Evolutionary conservation across 331 rosid species (phyloP).

Genomic region (Acacia concinna): DNA sequence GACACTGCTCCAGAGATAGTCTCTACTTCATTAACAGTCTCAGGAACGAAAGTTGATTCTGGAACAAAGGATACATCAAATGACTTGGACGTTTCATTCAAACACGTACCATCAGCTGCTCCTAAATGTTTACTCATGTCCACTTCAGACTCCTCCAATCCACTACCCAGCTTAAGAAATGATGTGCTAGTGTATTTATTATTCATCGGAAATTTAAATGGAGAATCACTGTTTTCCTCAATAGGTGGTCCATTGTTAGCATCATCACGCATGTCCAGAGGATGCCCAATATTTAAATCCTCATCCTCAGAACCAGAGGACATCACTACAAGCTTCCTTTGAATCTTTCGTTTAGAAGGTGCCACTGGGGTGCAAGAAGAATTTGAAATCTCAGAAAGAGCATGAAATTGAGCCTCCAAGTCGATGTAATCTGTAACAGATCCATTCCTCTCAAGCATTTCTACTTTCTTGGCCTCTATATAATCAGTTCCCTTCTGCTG

Average conservation of each 20-base stretch:
- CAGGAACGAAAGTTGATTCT: conserved; percentile 32
- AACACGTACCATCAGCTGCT: conserved; percentile 24
- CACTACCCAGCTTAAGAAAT: conserved; percentile 40
- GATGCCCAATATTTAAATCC: conserved; percentile 30
- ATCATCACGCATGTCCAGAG: conserved; percentile 32
- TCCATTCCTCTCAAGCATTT: conserved; percentile 78
- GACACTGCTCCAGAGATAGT: conserved; percentile 14
- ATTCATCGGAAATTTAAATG: conserved; percentile 35
- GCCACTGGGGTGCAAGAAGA: conserved; percentile 50
- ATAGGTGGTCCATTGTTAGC: conserved; percentile 33
- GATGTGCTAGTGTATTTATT: conserved; percentile 38
- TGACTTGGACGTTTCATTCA: conserved; percentile 31
- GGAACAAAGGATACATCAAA: conserved; percentile 33
- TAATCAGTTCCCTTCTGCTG: conserved; percentile 38
- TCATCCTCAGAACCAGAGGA: conserved; percentile 95
- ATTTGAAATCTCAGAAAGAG: conserved; percentile 51
- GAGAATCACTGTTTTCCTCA: conserved; percentile 33
- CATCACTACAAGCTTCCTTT: conserved; percentile 69
- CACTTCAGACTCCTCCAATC: conserved; percentile 42
- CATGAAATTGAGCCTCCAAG: conserved; percentile 51
- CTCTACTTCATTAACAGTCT: background rate
- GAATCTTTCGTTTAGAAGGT: conserved; percentile 40
- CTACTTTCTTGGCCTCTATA: conserved; percentile 68
- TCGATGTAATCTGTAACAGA: conserved; percentile 52
- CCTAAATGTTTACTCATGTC: conserved; percentile 42